A percentile compares a stretch with the other conserved stretches of the same genome.
Evolutionary conservation across 176 grass and related monocot species (phyloP).

Genomic region (Hyparrhenia diplandra): DNA sequence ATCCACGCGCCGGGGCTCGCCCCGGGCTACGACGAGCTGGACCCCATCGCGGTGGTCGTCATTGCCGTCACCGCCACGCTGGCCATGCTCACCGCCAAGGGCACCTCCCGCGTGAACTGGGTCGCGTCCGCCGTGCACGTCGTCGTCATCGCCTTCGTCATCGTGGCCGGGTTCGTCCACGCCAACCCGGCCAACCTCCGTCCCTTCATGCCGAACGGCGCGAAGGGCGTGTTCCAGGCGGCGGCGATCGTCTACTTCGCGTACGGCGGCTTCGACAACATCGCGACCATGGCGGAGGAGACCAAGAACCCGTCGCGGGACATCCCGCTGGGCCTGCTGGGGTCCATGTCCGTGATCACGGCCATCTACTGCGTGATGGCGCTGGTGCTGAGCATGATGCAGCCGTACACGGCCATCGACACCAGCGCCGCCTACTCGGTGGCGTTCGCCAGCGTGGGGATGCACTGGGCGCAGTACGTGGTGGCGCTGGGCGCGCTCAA

Average conservation of each 20-base stretch:
- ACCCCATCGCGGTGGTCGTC: constrained; percentile 66
- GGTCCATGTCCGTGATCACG: constrained; percentile 85
- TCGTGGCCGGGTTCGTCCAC: constrained; percentile 61
- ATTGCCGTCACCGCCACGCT: constrained; percentile 53
- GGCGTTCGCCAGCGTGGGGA: constrained; percentile 69
- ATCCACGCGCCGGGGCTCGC: constrained; percentile 49
- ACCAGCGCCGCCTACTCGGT: constrained; percentile 60
- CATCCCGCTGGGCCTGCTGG: constrained; percentile 78
- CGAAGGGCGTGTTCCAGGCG: constrained; percentile 67
- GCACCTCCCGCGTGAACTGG: constrained; percentile 81
- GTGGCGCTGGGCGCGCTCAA: constrained; percentile 92
- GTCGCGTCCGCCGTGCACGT: constrained; percentile 63
- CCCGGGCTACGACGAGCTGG: constrained; percentile 58
- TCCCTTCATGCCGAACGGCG: constrained; percentile 76
- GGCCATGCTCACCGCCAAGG: constrained; percentile 70
- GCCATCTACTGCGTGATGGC: constrained; percentile 86
- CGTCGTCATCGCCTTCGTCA: constrained; percentile 62
- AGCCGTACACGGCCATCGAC: constrained; percentile 66
- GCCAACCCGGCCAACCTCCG: constrained; percentile 57
- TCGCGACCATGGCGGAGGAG: constrained; percentile 95
- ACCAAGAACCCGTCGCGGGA: constrained; percentile 76
- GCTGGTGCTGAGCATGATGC: constrained; percentile 89
- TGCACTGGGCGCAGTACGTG: constrained; percentile 82
- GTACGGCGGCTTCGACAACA: constrained; percentile 92
- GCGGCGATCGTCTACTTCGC: constrained; percentile 93